Percentiles rank a stretch among this genome's conserved stretches.
Evolutionary conservation across 257 asterid genomes (phyloP).

Genomic region (Nicotiana sylvestris): DNA sequence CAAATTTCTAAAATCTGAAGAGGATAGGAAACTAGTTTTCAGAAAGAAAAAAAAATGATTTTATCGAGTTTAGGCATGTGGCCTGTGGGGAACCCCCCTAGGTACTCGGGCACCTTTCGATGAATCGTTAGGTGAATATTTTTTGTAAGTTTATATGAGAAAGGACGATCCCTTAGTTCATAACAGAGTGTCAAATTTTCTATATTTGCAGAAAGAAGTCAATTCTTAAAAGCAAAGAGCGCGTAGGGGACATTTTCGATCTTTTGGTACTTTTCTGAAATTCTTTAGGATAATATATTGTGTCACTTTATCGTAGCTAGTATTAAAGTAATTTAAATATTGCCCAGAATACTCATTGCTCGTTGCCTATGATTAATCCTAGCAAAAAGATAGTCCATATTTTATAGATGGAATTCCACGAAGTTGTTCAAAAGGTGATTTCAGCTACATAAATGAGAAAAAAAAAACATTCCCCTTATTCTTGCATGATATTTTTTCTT

Average conservation of each 20-base stretch:
- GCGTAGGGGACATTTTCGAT: neutral
- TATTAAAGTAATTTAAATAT: conserved; percentile 2
- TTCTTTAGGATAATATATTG: neutral
- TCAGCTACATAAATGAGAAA: neutral
- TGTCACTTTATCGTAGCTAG: neutral
- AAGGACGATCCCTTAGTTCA: neutral
- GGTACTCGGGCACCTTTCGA: neutral
- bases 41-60: neutral
- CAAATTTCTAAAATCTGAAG: neutral
- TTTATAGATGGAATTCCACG: neutral
- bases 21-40: no score
- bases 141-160: neutral
- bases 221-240: neutral
- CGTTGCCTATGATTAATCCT: neutral
- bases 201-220: neutral
- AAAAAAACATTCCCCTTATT: no score
- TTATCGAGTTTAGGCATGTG: conserved; percentile 22
- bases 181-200: neutral
- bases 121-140: conserved; percentile 24
- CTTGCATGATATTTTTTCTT: no score
- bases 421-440: neutral
- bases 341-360: neutral
- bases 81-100: conserved; percentile 2
- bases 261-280: neutral
- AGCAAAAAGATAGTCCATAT: neutral